Conservation (phyloP, 148 eudicot genomes). For the Cornus controversa region DNA sequence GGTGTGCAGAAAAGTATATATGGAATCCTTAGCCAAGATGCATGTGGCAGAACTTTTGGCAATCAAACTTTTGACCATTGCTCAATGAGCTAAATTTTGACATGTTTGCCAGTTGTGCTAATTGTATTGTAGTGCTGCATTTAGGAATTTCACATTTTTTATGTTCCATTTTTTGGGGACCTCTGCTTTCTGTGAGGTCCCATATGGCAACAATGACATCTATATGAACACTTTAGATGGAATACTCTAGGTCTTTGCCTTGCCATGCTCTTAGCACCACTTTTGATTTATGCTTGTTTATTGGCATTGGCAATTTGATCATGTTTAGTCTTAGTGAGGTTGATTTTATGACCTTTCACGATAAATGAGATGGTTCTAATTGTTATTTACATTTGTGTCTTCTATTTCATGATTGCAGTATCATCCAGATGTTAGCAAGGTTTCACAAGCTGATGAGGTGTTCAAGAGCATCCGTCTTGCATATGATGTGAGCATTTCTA, state of each 20-base stretch:
- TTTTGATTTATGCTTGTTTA: neutral
- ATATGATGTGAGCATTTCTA: slow-evolving; percentile 60
- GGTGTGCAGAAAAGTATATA: no score
- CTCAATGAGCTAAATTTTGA: neutral
- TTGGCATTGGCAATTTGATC: no score
- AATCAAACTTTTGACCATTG: neutral
- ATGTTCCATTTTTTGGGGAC: neutral
- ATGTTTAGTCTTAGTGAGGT: neutral
- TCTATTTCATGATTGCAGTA: slow-evolving; percentile 44
- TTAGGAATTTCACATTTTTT: neutral
- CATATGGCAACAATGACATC: neutral
- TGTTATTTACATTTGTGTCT: slow-evolving; percentile 14
- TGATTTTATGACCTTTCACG: neutral
- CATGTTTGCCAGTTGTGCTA: neutral
- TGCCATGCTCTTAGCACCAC: neutral
- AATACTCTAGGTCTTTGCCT: neutral
- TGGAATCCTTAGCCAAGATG: no score
- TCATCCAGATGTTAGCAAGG: slow-evolving; percentile 96
- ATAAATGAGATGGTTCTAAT: slow-evolving; percentile 3
- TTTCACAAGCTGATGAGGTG: slow-evolving; percentile 57
- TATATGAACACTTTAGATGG: neutral
- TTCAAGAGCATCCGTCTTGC: slow-evolving; percentile 81
- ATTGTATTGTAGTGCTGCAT: neutral
- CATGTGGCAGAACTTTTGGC: no score
- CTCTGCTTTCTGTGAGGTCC: neutral